Conservation (phyloP, 2,329 filamentous ascomycete species). For the Phaeosphaeriaceae sp. region DNA sequence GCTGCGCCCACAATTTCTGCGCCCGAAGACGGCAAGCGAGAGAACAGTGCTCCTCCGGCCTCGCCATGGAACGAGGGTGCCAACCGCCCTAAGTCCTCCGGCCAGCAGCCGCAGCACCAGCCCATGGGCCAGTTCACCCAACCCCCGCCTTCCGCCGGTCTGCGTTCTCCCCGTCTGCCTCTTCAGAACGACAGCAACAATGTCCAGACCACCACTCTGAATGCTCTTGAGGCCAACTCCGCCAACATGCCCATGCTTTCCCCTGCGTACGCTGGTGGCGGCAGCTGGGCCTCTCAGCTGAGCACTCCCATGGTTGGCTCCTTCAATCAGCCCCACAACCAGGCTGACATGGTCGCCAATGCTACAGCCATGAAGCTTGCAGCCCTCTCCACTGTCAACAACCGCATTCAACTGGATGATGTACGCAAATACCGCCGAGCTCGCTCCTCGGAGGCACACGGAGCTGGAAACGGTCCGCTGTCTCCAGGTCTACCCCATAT, state of each 20-base stretch:
- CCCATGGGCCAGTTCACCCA: conserved; percentile 93
- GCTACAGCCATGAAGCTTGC: conserved; percentile 99
- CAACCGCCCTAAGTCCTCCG: conserved; percentile 77
- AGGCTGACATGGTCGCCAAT: conserved; percentile 98
- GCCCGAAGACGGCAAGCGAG: conserved; percentile 69
- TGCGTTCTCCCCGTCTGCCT: conserved; percentile 80
- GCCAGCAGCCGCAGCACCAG: conserved; percentile 67
- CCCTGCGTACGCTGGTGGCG: conserved; percentile 76
- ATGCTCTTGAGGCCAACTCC: conserved; percentile 70
- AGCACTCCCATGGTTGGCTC: conserved; percentile 95
- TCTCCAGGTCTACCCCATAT: conserved; percentile 69
- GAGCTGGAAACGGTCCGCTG: conserved; percentile 64
- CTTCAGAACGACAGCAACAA: conserved; percentile 70
- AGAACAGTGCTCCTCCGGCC: conserved; percentile 66
- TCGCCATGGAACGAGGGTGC: conserved; percentile 78
- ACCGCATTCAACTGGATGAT: conserved; percentile 94
- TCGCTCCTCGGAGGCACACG: conserved; percentile 83
- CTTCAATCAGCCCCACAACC: conserved; percentile 71
- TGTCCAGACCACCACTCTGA: conserved; percentile 84
- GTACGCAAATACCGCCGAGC: conserved; percentile 94
- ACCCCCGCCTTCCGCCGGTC: conserved; percentile 74
- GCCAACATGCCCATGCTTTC: conserved; percentile 85
- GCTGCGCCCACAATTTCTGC: conserved; percentile 76
- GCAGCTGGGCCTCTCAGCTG: conserved; percentile 98
- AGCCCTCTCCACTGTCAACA: conserved; percentile 96